phyloP scores from a whole-genome alignment of 371 early-diverging fungal species.

The Zancudomyces culisetae region DNA sequence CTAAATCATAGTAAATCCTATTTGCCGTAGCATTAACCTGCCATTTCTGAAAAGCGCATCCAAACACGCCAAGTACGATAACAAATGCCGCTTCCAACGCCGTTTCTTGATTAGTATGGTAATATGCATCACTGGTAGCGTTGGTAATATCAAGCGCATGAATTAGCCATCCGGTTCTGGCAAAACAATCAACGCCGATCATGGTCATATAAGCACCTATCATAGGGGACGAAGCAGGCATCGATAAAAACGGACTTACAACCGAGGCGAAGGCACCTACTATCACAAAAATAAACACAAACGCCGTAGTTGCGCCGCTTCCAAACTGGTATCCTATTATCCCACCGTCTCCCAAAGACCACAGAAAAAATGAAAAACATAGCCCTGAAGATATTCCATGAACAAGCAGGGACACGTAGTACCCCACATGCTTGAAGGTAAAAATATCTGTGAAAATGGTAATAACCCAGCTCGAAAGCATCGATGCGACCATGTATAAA shows the following conservation, averaged over 20 bases:
- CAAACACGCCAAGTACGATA: background rate
- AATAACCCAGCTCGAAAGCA: background rate
- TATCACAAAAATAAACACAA: background rate
- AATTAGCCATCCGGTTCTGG: constrained; percentile 2
- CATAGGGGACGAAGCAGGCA: background rate
- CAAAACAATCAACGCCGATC: constrained; percentile 4
- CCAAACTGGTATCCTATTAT: background rate
- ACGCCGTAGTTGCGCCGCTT: background rate
- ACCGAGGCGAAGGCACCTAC: background rate
- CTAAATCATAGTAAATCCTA: background rate
- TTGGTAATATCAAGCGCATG: background rate
- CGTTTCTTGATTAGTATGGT: constrained; percentile 1
- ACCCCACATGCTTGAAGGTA: background rate
- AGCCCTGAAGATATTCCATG: background rate
- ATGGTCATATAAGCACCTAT: constrained; percentile 4
- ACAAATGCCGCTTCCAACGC: background rate
- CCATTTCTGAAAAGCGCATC: constrained; percentile 2
- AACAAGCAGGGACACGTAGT: background rate
- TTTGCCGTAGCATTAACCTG: background rate
- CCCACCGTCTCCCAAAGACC: constrained; percentile 2
- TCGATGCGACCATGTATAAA: constrained; percentile 1
- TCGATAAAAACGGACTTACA: background rate
- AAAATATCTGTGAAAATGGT: background rate
- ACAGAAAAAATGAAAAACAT: constrained; percentile 1
- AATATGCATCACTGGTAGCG: background rate